These are phyloP conservation scores for Hirschioporus abietinus DNA, from an alignment of 768 basidiomycete genomes.

Conservation along the genomic window DNA sequence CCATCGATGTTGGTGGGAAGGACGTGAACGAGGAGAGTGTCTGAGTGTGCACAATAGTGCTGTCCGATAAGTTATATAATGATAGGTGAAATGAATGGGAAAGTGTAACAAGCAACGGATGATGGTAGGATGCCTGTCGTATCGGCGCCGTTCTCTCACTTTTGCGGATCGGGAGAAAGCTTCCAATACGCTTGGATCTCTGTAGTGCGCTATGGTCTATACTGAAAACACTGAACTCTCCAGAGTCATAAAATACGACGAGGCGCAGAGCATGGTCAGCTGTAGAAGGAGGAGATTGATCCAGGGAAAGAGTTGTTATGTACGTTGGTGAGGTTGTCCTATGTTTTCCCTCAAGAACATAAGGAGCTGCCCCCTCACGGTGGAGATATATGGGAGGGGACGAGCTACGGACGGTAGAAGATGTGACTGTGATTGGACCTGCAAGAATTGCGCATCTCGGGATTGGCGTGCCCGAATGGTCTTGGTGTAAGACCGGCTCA, in stretches of 20 bases:
- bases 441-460: conserved; percentile 44
- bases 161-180: conserved; percentile 41
- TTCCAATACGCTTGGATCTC: conserved; percentile 33
- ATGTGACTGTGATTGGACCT: conserved; percentile 54
- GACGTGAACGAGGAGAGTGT: conserved; percentile 74
- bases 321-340: conserved; percentile 25
- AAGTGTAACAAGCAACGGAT: conserved; percentile 70
- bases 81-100: conserved; percentile 63
- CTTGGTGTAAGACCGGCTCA: not conserved
- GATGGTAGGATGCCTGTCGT: conserved; percentile 68
- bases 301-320: conserved; percentile 65
- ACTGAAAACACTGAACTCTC: conserved; percentile 58
- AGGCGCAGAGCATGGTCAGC: conserved; percentile 37
- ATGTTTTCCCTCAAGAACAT: conserved; percentile 40
- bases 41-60: conserved; percentile 50
- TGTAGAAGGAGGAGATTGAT: conserved; percentile 59
- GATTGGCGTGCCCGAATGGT: not conserved
- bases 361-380: conserved; percentile 26
- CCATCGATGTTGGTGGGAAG: conserved; percentile 73
- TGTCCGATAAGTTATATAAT: conserved; percentile 62
- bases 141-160: conserved; percentile 40
- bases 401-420: conserved; percentile 35
- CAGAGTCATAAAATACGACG: conserved; percentile 59
- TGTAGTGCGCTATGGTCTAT: conserved; percentile 42
- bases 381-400: conserved; percentile 35